Percentiles rank a stretch among this genome's conserved stretches.
Conservation (phyloP, 805 yeast genomes). For the Saccharomyces jurei region DNA sequence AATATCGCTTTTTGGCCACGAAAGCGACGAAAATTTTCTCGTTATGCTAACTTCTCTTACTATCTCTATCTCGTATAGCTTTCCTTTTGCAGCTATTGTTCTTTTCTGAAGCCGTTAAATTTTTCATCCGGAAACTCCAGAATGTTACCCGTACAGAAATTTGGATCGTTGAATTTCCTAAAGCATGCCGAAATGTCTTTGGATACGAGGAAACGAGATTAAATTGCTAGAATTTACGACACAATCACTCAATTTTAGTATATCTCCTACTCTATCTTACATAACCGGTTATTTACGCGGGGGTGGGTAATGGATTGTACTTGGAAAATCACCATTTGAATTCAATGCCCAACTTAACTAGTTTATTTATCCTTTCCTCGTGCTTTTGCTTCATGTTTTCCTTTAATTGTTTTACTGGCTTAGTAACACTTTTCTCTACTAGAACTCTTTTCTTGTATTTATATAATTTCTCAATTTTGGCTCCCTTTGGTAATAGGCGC, state of each 20-base stretch:
- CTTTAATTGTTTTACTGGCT: slow-evolving; percentile 28
- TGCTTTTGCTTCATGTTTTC: slow-evolving; percentile 28
- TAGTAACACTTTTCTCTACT: slow-evolving; percentile 25
- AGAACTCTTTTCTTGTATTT: slow-evolving; percentile 32
- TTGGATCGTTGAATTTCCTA: not conserved
- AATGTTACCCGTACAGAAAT: not conserved
- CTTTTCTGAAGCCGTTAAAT: not conserved
- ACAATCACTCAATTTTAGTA: not conserved
- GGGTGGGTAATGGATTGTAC: not conserved
- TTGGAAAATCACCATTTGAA: slow-evolving; percentile 25
- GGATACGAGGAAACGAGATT: not conserved
- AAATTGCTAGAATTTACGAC: not conserved
- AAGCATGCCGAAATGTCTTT: not conserved
- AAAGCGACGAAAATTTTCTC: not conserved
- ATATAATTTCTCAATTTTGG: slow-evolving; percentile 35
- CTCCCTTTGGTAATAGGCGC: slow-evolving; percentile 39
- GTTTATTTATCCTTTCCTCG: slow-evolving; percentile 27
- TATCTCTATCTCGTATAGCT: not conserved
- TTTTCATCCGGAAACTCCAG: not conserved
- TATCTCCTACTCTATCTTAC: not conserved
- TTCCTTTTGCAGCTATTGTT: not conserved
- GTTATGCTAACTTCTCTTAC: not conserved
- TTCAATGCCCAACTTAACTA: slow-evolving; percentile 32
- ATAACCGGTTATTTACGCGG: not conserved
- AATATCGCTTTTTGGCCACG: not conserved